Percentiles rank a stretch among this genome's conserved stretches.
Conservation (phyloP, 352 stramenopile genomes). For the Pythium brachiatum region DNA sequence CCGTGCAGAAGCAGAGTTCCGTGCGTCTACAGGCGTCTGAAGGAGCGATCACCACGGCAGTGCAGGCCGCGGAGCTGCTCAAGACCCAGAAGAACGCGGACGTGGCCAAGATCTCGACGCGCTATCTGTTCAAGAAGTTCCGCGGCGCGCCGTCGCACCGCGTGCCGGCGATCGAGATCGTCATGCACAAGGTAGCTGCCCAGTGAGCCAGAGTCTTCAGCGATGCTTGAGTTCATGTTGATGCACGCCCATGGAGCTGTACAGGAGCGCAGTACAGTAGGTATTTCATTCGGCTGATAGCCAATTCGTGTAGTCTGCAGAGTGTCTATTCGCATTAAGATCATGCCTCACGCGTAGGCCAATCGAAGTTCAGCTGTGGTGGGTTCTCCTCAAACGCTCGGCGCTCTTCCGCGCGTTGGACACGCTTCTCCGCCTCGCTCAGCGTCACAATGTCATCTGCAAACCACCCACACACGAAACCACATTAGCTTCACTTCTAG, state of each 20-base stretch:
- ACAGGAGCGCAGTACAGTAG: background rate
- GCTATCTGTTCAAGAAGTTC: constrained; percentile 55
- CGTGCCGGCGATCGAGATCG: constrained; percentile 71
- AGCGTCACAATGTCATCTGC: constrained; percentile 82
- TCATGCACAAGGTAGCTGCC: constrained; percentile 43
- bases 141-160: constrained; percentile 51
- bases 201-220: background rate
- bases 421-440: constrained; percentile 72
- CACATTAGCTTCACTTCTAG: constrained; percentile 7
- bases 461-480: constrained; percentile 17
- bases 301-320: background rate
- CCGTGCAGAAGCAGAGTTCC: constrained; percentile 58
- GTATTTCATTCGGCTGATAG: background rate
- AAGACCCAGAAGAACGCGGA: constrained; percentile 56
- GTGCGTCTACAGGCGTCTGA: constrained; percentile 68
- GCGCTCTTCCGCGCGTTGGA: constrained; percentile 55
- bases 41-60: constrained; percentile 64
- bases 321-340: background rate
- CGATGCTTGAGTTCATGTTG: background rate
- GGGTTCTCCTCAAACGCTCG: constrained; percentile 35
- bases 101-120: constrained; percentile 66
- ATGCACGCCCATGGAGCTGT: background rate
- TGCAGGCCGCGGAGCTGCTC: constrained; percentile 70
- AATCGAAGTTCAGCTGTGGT: constrained; percentile 21
- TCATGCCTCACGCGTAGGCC: constrained; percentile 21